Percentiles rank a stretch among this genome's conserved stretches.
Evolutionary conservation across 306 rosid genomes (phyloP).

Genomic region (Ormosia emarginata): DNA sequence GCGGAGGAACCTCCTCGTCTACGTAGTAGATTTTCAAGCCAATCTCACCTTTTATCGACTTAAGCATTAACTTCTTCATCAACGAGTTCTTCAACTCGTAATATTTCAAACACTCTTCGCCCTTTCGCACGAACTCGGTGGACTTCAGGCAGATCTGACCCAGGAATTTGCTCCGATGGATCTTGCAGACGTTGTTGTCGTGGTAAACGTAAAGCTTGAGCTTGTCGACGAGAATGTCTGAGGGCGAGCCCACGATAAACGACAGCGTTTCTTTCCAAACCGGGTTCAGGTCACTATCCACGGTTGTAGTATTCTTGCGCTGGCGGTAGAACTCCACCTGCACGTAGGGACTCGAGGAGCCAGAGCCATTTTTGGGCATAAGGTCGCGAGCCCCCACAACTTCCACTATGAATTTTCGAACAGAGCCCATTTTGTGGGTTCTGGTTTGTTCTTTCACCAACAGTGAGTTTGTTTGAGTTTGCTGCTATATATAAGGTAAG

Average conservation of each 20-base stretch:
- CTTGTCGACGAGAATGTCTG: constrained; percentile 33
- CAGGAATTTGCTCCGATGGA: constrained; percentile 39
- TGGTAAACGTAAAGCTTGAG: constrained; percentile 53
- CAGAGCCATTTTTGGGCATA: constrained; percentile 52
- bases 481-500: too few relatives aligned
- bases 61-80: too few relatives aligned
- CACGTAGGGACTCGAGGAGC: constrained; percentile 56
- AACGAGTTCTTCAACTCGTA: constrained; percentile 21
- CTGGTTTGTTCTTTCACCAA: background rate
- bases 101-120: constrained; percentile 64
- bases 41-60: constrained; percentile 42
- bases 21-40: constrained; percentile 55
- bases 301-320: constrained; percentile 32
- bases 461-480: background rate
- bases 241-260: constrained; percentile 42
- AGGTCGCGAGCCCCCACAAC: constrained; percentile 58
- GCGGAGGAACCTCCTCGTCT: constrained; percentile 15
- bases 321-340: constrained; percentile 50
- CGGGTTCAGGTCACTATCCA: constrained; percentile 42
- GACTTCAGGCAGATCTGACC: constrained; percentile 49
- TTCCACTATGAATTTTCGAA: constrained; percentile 51
- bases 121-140: constrained; percentile 48
- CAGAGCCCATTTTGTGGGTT: constrained; percentile 19
- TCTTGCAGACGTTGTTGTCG: constrained; percentile 46
- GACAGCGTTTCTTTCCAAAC: constrained; percentile 52